Evolutionary conservation across 345 rosid species (phyloP), one percentile per base, ranked within the genome.

Genomic region (Stellera chamaejasme): DNA sequence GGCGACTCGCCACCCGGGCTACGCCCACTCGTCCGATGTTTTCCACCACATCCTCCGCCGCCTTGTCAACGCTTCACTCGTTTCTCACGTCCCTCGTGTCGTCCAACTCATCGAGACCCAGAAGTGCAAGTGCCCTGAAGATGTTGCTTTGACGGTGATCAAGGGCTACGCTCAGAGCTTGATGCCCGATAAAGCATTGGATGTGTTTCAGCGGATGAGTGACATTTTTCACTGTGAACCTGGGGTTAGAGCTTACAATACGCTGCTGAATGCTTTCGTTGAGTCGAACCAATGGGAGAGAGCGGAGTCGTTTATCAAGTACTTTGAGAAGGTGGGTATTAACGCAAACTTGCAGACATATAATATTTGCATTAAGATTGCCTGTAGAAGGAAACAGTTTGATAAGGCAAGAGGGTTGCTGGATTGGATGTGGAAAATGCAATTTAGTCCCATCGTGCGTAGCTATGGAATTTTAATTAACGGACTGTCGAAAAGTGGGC

Each of bases 11-110:
- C 75, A 69, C n/a, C 85, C 83, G 19, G 65, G 74, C 50, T 79
- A 69, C 68, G 50, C 69, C 27, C 91, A 75, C 74, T 89, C 96
- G 10, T 48, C 79, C 19, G 55, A 52, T 68, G 79, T 89, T 15
- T 81, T 77, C 80, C 97, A 77, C 74, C 84, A 79, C 72, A 74
- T 93, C 65, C 91, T 86, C 67, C 87, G 91, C 59, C 84, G 85
- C 11, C 83, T 93, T 59, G 54, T 76, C 56, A 79, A 67, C 48
- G 60, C 77, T 43, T 56, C 69, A 28, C 76, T 78, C 66, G 76
- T 73, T 39, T 27, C 14, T 4, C 88, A 80, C 41, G 70, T 88
- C 3, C 56, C 48, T 48, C 79, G 79, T 10, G 66, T 88, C 62
- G 75, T 88, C 16, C 79, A 82, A 27, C 78, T 86, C 50, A 74